Evolutionary conservation across 176 grass and related monocot species (phyloP).

Genomic region (Rhynchospora tenuis): DNA sequence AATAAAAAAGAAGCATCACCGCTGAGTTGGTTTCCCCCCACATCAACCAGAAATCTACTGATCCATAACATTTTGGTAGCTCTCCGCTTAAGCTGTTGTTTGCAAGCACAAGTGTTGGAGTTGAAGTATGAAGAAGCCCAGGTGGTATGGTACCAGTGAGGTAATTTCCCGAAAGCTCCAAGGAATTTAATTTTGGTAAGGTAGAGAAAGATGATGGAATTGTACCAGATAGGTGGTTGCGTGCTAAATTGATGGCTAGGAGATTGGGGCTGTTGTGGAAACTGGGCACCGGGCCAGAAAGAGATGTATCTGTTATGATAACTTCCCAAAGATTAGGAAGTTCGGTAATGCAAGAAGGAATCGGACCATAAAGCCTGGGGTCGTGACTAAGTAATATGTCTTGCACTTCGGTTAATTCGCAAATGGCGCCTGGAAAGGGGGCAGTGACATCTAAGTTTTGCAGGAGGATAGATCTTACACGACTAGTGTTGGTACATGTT

Average conservation of each 20-base stretch:
- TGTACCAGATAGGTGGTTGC: not conserved
- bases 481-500: not conserved
- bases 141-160: not conserved
- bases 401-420: not conserved
- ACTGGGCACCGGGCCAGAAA: not conserved
- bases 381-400: not conserved
- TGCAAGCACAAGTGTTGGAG: not conserved
- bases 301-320: not conserved
- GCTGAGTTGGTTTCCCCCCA: not conserved
- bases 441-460: not conserved
- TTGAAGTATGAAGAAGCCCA: not conserved
- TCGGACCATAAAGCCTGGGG: not conserved
- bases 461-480: not conserved
- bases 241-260: not conserved
- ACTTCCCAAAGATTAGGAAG: not conserved
- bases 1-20: slow-evolving; percentile 24
- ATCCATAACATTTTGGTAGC: not conserved
- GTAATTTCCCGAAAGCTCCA: not conserved
- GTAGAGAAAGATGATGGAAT: not conserved
- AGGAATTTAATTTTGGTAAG: not conserved
- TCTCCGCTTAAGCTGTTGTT: slow-evolving; percentile 9
- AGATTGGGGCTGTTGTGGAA: not conserved
- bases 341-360: not conserved
- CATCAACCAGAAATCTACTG: not conserved
- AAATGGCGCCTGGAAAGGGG: not conserved